These are phyloP conservation scores for Aristolochia fimbriata DNA, from an alignment of 164 flowering plant species.

Conservation along the genomic window DNA sequence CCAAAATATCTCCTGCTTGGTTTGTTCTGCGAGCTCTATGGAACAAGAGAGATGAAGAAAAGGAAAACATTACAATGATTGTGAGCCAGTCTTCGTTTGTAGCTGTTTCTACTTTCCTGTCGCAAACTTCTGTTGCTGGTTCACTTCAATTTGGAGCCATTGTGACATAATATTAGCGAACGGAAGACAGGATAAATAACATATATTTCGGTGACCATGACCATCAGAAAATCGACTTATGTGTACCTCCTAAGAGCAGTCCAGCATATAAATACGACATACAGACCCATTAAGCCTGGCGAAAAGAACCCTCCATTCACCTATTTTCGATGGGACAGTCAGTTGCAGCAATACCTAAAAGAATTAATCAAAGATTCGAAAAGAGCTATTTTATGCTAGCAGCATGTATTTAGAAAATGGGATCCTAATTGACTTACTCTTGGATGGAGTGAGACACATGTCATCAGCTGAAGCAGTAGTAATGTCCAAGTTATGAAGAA, in stretches of 20 bases:
- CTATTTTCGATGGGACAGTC: slow-evolving; percentile 22
- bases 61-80: slow-evolving; percentile 55
- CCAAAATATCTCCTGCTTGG: no score
- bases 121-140: slow-evolving; percentile 66
- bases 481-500: slow-evolving; percentile 85
- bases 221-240: background rate
- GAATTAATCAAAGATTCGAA: no score
- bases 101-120: slow-evolving; percentile 46
- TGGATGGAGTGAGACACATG: slow-evolving; percentile 72
- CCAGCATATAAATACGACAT: slow-evolving; percentile 86
- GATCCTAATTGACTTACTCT: slow-evolving; percentile 34
- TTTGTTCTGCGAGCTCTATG: background rate
- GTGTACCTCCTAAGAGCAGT: slow-evolving; percentile 77
- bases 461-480: slow-evolving; percentile 79
- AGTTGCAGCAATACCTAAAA: no score
- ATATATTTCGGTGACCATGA: background rate
- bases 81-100: slow-evolving; percentile 69
- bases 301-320: slow-evolving; percentile 65
- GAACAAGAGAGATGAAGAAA: no score
- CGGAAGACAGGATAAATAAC: background rate
- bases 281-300: slow-evolving; percentile 91
- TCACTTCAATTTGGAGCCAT: slow-evolving; percentile 43
- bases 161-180: background rate
- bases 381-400: no score
- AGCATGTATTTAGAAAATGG: background rate